Conservation (phyloP, 768 basidiomycete species). For the Tylopilus vinaceipallidus region DNA sequence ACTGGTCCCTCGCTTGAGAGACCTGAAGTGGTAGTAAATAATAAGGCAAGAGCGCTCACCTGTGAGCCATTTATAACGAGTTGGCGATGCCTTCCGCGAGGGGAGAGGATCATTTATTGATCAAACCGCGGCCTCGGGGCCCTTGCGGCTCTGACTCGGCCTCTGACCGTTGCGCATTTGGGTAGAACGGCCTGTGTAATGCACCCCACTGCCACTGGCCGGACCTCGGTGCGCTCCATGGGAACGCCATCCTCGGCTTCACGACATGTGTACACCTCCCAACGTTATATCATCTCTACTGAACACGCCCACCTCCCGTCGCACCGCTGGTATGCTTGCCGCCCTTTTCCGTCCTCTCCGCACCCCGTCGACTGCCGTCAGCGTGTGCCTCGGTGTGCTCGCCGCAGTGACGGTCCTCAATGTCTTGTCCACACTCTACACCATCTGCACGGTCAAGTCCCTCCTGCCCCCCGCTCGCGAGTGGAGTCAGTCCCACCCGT, state of each 20-base stretch:
- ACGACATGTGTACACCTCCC: no score
- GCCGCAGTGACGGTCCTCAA: slow-evolving; percentile 24
- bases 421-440: slow-evolving; percentile 17
- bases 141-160: no score
- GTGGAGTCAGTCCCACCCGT: slow-evolving; percentile 21
- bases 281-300: no score
- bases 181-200: background rate
- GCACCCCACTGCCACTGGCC: background rate
- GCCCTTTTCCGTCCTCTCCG: background rate
- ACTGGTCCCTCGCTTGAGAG: background rate
- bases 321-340: no score
- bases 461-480: slow-evolving; percentile 16
- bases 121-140: no score
- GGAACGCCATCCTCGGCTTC: background rate
- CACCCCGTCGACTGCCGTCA: background rate
- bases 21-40: background rate
- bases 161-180: no score
- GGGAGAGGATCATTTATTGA: no score
- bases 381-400: slow-evolving; percentile 20
- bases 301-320: no score
- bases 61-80: slow-evolving; percentile 2
- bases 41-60: background rate
- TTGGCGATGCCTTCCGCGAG: background rate
- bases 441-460: slow-evolving; percentile 12
- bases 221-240: no score